These are phyloP conservation scores for Thielaviopsis punctulata DNA, from an alignment of 2,329 filamentous ascomycete genomes.

Conservation along the genomic window DNA sequence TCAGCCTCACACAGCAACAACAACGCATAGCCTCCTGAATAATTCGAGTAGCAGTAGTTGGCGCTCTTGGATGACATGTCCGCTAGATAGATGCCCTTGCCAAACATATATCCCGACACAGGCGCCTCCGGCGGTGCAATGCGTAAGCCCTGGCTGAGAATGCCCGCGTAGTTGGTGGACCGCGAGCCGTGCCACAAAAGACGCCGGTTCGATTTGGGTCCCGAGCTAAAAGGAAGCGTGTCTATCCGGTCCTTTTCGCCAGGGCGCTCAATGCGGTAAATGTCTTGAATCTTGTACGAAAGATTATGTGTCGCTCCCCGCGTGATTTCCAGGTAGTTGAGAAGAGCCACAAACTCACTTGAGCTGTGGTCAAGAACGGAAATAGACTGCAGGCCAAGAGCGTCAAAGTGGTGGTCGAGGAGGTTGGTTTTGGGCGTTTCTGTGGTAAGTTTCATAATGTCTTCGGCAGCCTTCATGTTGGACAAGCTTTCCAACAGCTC, in stretches of 20 bases:
- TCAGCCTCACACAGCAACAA: conserved; percentile 67
- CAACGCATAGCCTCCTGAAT: conserved; percentile 52
- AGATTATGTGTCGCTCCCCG: conserved; percentile 48
- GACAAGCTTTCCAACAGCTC: conserved; percentile 64
- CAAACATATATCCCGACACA: conserved; percentile 70
- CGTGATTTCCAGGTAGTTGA: conserved; percentile 49
- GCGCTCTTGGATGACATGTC: conserved; percentile 75
- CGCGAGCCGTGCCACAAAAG: conserved; percentile 81
- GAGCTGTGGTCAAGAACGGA: conserved; percentile 41
- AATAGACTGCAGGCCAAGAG: conserved; percentile 62
- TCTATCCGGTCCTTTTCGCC: conserved; percentile 57
- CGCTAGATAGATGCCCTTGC: conserved; percentile 75
- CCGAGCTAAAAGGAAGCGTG: conserved; percentile 19
- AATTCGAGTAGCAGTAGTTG: conserved; percentile 49
- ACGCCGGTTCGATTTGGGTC: conserved; percentile 45
- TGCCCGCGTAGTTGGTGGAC: conserved; percentile 71
- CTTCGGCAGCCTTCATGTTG: conserved; percentile 68
- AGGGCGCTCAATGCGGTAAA: conserved; percentile 66
- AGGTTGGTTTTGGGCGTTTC: conserved; percentile 38
- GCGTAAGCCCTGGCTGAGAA: conserved; percentile 72
- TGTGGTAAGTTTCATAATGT: conserved; percentile 49
- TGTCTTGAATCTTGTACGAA: conserved; percentile 46
- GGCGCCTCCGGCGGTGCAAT: conserved; percentile 78
- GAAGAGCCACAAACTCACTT: conserved; percentile 47
- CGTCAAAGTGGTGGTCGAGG: conserved; percentile 56